Conservation (phyloP, 1,284 basidiomycete species). For the Waitea zeae region DNA sequence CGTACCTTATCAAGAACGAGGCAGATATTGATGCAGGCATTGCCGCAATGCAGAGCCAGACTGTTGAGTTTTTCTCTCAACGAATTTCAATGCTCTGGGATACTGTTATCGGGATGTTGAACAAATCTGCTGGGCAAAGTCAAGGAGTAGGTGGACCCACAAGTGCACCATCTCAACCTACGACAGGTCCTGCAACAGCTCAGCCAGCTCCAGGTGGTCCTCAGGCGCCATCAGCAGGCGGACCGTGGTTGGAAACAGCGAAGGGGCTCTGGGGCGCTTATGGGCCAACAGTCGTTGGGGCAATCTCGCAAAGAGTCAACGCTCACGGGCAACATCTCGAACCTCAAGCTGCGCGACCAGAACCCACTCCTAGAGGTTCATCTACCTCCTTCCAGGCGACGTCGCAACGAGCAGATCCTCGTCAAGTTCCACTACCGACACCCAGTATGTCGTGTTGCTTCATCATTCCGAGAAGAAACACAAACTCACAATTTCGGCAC, state of each 20-base stretch:
- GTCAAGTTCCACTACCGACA: not conserved
- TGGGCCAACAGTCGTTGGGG: constrained; percentile 3
- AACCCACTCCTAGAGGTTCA: not conserved
- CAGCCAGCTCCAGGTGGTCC: not conserved
- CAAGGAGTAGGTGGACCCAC: not conserved
- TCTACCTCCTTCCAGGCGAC: not conserved
- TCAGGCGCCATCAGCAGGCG: not conserved
- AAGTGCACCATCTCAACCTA: not conserved
- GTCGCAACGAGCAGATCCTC: not conserved
- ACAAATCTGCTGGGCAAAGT: constrained; percentile 14
- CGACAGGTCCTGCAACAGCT: not conserved
- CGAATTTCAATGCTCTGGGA: constrained; percentile 29
- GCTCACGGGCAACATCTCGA: not conserved
- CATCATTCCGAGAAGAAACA: not conserved
- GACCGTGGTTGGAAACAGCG: constrained; percentile 2
- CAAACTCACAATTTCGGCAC: not conserved
- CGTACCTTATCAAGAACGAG: constrained; percentile 51
- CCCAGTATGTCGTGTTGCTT: not conserved
- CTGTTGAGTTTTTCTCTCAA: constrained; percentile 30
- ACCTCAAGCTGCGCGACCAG: not conserved
- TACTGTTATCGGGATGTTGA: constrained; percentile 22
- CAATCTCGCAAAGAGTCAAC: not conserved
- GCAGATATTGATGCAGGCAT: constrained; percentile 49
- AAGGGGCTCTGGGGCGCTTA: constrained; percentile 6
- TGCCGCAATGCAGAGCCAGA: constrained; percentile 30